phyloP scores from a whole-genome alignment of 2,329 filamentous ascomycete genomes.

The Claviceps sp. region DNA sequence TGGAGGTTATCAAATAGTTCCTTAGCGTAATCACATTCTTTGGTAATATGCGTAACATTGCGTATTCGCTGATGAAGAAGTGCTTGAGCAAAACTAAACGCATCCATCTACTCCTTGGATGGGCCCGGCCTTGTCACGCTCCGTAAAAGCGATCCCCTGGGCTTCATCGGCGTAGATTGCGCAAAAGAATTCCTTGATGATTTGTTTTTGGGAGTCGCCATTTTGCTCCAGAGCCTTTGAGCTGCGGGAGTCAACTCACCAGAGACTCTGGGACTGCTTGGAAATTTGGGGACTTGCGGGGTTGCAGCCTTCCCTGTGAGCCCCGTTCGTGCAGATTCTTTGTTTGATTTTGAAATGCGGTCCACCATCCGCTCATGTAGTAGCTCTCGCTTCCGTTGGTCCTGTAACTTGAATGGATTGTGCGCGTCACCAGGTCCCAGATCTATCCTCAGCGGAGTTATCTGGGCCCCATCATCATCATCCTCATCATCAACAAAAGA shows the following conservation, averaged over 20 bases:
- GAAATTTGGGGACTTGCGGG: conserved; percentile 56
- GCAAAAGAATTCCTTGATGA: conserved; percentile 20
- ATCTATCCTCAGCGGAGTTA: conserved; percentile 31
- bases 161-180: conserved; percentile 23
- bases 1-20: background rate
- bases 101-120: conserved; percentile 8
- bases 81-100: background rate
- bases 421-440: conserved; percentile 47
- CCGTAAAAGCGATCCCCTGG: conserved; percentile 25
- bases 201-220: conserved; percentile 31
- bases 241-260: conserved; percentile 60
- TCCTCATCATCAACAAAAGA: conserved; percentile 80
- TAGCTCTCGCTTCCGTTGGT: conserved; percentile 62
- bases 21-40: background rate
- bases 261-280: conserved; percentile 47
- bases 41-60: background rate
- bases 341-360: conserved; percentile 59
- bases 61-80: background rate
- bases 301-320: conserved; percentile 44
- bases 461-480: conserved; percentile 21
- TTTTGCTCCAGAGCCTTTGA: conserved; percentile 50
- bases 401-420: conserved; percentile 69
- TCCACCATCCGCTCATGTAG: conserved; percentile 83
- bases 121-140: conserved; percentile 17
- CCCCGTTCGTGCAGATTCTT: conserved; percentile 43